A percentile compares a stretch with the other conserved stretches of the same genome.
These are phyloP conservation scores for Pezicula neosporulosa DNA, from an alignment of 2,329 filamentous ascomycete genomes.

Conservation along the genomic window DNA sequence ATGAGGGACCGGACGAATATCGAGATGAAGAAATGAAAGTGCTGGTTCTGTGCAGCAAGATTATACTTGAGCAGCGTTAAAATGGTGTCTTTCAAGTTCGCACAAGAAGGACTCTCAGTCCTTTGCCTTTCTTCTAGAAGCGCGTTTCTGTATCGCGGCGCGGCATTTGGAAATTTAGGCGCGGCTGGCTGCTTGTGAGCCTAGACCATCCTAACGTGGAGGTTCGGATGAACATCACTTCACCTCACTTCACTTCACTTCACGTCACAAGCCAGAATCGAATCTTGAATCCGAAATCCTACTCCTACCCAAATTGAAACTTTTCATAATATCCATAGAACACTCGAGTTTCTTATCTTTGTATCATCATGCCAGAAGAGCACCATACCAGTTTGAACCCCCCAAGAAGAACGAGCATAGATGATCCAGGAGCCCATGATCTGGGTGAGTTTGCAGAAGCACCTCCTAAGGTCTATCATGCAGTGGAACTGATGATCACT, in stretches of 20 bases:
- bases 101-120: too few relatives aligned
- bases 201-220: background rate
- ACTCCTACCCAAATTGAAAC: slow-evolving; percentile 3
- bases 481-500: slow-evolving; percentile 7
- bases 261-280: background rate
- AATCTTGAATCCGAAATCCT: background rate
- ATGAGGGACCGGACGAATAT: too few relatives aligned
- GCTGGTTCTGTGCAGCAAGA: too few relatives aligned
- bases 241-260: too few relatives aligned
- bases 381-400: slow-evolving; percentile 35
- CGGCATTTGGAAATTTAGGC: background rate
- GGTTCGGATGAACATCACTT: background rate
- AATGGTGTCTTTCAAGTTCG: too few relatives aligned
- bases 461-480: background rate
- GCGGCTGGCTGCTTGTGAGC: background rate
- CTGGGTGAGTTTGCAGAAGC: slow-evolving; percentile 40
- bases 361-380: slow-evolving; percentile 22
- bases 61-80: too few relatives aligned
- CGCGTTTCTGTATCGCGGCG: background rate
- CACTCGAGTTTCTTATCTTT: background rate
- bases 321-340: slow-evolving; percentile 7
- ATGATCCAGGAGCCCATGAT: slow-evolving; percentile 58
- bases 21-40: too few relatives aligned
- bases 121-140: too few relatives aligned
- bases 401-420: slow-evolving; percentile 37